A percentile compares a stretch with the other conserved stretches of the same genome.
Conservation (phyloP, 495 filamentous ascomycete species). For the Trichocladium uniseriatum region DNA sequence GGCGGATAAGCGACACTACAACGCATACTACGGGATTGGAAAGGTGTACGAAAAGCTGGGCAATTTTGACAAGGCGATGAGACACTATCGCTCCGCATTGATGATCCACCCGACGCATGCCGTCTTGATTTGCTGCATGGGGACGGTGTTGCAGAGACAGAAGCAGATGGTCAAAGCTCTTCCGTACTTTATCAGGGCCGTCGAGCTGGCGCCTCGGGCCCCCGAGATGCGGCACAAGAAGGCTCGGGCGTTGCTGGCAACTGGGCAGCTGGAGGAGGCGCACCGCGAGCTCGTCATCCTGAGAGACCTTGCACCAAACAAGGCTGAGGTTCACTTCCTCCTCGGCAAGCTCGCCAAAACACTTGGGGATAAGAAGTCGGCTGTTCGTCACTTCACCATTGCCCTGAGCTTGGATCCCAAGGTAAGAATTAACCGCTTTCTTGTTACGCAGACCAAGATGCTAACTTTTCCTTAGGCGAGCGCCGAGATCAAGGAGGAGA, state of each 20-base stretch:
- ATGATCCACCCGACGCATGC: slow-evolving; percentile 86
- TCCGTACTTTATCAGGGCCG: slow-evolving; percentile 68
- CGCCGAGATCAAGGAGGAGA: slow-evolving; percentile 83
- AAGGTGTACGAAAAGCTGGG: slow-evolving; percentile 91
- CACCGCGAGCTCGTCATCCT: slow-evolving; percentile 70
- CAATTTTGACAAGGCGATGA: slow-evolving; percentile 80
- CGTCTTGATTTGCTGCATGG: slow-evolving; percentile 83
- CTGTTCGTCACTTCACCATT: slow-evolving; percentile 86
- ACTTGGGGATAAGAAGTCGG: slow-evolving; percentile 64
- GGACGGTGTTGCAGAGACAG: slow-evolving; percentile 77
- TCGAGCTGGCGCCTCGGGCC: slow-evolving; percentile 67
- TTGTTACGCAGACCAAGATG: neutral
- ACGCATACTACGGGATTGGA: slow-evolving; percentile 93
- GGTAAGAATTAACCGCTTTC: slow-evolving; percentile 38
- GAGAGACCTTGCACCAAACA: slow-evolving; percentile 85
- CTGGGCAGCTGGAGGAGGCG: slow-evolving; percentile 62
- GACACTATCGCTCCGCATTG: slow-evolving; percentile 79
- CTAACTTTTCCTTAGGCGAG: slow-evolving; percentile 55
- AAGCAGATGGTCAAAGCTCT: slow-evolving; percentile 70
- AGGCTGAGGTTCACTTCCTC: slow-evolving; percentile 90
- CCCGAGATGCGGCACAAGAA: slow-evolving; percentile 83
- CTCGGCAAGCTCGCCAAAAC: slow-evolving; percentile 80
- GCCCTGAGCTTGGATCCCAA: slow-evolving; percentile 95
- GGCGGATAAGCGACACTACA: slow-evolving; percentile 85
- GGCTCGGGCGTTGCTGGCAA: slow-evolving; percentile 72